Evolutionary conservation across 2,329 filamentous ascomycete genomes (phyloP), one percentile per base, ranked within the genome.

Genomic region (Beauveria sp.): DNA sequence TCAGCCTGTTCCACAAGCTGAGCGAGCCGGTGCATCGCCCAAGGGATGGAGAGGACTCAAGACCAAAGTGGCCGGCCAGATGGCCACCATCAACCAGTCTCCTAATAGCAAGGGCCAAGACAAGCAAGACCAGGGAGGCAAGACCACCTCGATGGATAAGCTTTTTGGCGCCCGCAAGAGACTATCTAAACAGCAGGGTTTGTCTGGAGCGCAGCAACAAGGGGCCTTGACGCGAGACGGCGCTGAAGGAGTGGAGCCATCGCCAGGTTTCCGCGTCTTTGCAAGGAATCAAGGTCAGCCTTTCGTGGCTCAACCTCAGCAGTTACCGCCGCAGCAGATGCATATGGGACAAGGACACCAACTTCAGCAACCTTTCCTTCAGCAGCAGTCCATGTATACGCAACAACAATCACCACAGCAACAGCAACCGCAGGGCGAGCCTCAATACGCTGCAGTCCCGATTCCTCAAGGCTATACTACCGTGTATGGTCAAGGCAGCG

Each of bases 21-120:
- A 26, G 7, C 44, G 12, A 12, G 12, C 24, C 1, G 26, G 44
- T 8, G 5, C 59, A 20, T 54, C 34, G 2, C n/a, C 41, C 64
- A 67, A 16, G 66, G 67, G 69, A 48, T 73, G 71, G 72, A 74
- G 72, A 61, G 71, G 68, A 2, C 51, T 74, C 20, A 71, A 61
- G 59, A 72, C 68, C 37, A 68, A 71, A 40, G 63, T 75, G 65
- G 71, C 69, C 3, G 70, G 62, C 22, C 73, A 75, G 54, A 64
- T 67, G 55, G 59, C 63, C 2, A 65, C 46, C 37, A 51, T 51
- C 4, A 65, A 53, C 63, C 48, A 34, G 28, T 30, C 44, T 8
- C n/a, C 34, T 5, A 52, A n/a, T 26, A 44, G 47, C 44, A 57
- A 62, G 30, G 51, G 16, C 5, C 50, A 61, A 28, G 47, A 46